A percentile compares a stretch with the other conserved stretches of the same genome.
Conservation (phyloP, 2,329 filamentous ascomycete genomes). For the Malbranchea cinnamomea region DNA sequence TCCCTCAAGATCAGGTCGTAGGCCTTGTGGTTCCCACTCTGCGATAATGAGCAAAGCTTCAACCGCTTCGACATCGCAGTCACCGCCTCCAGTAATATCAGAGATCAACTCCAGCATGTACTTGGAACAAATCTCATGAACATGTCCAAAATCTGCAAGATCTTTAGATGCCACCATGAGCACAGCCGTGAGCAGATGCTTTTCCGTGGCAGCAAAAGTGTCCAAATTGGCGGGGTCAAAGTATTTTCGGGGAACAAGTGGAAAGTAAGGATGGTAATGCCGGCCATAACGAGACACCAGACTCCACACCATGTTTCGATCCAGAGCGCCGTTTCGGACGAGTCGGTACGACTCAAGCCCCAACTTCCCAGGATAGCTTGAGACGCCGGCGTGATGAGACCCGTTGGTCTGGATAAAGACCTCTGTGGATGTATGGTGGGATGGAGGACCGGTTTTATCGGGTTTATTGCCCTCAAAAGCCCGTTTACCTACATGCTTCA, state of each 20-base stretch:
- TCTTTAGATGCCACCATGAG: constrained; percentile 59
- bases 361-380: constrained; percentile 10
- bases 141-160: constrained; percentile 45
- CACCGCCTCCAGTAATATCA: constrained; percentile 49
- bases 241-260: constrained; percentile 47
- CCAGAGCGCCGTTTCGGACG: constrained; percentile 29
- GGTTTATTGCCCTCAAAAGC: constrained; percentile 14
- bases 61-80: constrained; percentile 54
- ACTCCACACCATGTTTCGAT: constrained; percentile 36
- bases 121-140: constrained; percentile 51
- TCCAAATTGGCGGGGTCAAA: constrained; percentile 40
- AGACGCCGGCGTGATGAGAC: not conserved
- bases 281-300: constrained; percentile 45
- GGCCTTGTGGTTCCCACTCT: constrained; percentile 57
- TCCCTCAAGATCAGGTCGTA: constrained; percentile 42
- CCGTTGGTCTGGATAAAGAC: constrained; percentile 2
- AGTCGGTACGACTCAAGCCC: constrained; percentile 29
- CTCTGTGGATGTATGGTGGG: constrained; percentile 7
- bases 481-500: constrained; percentile 31
- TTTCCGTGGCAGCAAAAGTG: constrained; percentile 44
- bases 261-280: constrained; percentile 56
- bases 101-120: constrained; percentile 58
- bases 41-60: constrained; percentile 55
- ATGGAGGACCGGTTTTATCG: constrained; percentile 13
- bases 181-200: constrained; percentile 53